A percentile compares a stretch with the other conserved stretches of the same genome.
These are phyloP conservation scores for Fusarium fracticaudum DNA, from an alignment of 2,329 filamentous ascomycete genomes.

Conservation along the genomic window DNA sequence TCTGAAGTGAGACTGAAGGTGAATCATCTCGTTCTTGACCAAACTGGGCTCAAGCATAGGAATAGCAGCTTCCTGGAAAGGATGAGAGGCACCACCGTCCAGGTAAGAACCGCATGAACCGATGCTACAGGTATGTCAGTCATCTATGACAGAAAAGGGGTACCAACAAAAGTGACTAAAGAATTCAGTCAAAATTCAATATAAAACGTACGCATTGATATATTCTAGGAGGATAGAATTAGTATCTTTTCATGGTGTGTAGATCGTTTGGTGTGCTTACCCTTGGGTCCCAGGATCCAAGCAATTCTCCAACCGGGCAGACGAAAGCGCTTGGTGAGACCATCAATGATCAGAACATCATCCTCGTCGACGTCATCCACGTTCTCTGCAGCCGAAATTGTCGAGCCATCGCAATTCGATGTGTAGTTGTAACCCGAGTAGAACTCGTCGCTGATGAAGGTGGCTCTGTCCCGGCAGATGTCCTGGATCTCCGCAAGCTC, in stretches of 20 bases:
- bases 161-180: background rate
- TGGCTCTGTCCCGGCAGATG: constrained; percentile 88
- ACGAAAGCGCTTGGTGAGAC: constrained; percentile 95
- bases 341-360: constrained; percentile 93
- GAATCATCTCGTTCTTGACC: constrained; percentile 86
- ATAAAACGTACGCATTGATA: background rate
- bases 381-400: constrained; percentile 75
- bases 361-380: constrained; percentile 89
- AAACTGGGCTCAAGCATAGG: constrained; percentile 89
- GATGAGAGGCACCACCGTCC: constrained; percentile 92
- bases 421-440: constrained; percentile 98
- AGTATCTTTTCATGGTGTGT: background rate
- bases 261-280: constrained; percentile 40
- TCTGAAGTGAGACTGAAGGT: constrained; percentile 87
- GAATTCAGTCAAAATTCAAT: background rate
- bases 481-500: constrained; percentile 92
- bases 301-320: constrained; percentile 96
- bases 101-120: constrained; percentile 93
- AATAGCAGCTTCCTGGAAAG: constrained; percentile 93
- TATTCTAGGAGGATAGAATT: background rate
- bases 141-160: background rate
- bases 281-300: constrained; percentile 93
- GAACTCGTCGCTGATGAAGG: constrained; percentile 95
- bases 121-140: constrained; percentile 55
- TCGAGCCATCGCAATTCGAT: constrained; percentile 82